These are phyloP conservation scores for Hirschfeldia incana DNA, from an alignment of 345 rosid species.

Conservation along the genomic window DNA sequence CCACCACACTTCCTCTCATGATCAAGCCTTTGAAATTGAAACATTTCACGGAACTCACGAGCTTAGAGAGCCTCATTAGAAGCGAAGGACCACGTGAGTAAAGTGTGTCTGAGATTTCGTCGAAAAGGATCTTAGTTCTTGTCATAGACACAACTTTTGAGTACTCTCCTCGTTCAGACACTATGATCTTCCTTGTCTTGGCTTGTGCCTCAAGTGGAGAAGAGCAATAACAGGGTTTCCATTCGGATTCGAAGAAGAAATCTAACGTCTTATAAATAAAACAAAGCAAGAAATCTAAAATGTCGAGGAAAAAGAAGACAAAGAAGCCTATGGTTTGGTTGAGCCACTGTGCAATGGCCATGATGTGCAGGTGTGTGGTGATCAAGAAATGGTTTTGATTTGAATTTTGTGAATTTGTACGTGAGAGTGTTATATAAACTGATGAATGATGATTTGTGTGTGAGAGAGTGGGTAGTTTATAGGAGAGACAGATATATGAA, in stretches of 20 bases:
- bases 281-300: constrained; percentile 39
- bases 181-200: constrained; percentile 64
- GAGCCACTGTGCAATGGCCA: constrained; percentile 35
- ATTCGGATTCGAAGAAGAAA: constrained; percentile 34
- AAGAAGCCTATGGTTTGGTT: constrained; percentile 39
- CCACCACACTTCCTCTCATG: constrained; percentile 35
- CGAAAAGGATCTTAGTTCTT: constrained; percentile 65
- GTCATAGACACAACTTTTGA: constrained; percentile 61
- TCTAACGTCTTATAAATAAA: constrained; percentile 34
- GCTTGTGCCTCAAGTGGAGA: constrained; percentile 32
- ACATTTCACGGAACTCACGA: constrained; percentile 48
- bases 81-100: constrained; percentile 63
- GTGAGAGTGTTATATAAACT: constrained; percentile 17
- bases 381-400: constrained; percentile 9
- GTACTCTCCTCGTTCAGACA: constrained; percentile 74
- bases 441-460: not conserved
- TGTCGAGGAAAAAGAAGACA: constrained; percentile 38
- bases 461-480: constrained; percentile 9
- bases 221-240: constrained; percentile 40
- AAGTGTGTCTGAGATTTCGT: constrained; percentile 92
- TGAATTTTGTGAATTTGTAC: constrained; percentile 1
- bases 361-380: constrained; percentile 21
- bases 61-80: constrained; percentile 54
- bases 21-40: constrained; percentile 36
- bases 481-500: constrained; percentile 37